Percentiles rank a stretch among this genome's conserved stretches.
phyloP scores from a whole-genome alignment of 805 yeast genomes.

The Debaryomyces maramus region DNA sequence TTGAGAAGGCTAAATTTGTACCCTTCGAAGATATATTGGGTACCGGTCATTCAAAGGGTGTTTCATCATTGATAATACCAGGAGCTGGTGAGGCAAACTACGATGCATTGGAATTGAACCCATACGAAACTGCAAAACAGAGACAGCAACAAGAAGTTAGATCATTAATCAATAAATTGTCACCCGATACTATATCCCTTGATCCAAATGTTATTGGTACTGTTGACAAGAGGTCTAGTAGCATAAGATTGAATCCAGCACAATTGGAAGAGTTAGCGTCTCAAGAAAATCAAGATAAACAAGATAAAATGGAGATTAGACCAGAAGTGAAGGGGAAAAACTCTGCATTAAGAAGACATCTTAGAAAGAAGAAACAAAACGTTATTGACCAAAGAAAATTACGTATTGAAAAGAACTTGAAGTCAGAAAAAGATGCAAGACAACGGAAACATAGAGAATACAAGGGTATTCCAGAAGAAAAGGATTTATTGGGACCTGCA shows the following conservation, averaged over 20 bases:
- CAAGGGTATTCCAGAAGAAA: constrained; percentile 51
- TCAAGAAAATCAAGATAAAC: constrained; percentile 32
- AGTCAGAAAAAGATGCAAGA: constrained; percentile 71
- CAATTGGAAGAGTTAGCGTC: constrained; percentile 48
- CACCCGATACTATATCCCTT: constrained; percentile 88
- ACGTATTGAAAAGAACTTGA: constrained; percentile 72
- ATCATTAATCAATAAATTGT: constrained; percentile 77
- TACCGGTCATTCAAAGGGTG: constrained; percentile 76
- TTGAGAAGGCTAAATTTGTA: constrained; percentile 69
- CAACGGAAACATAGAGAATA: constrained; percentile 46
- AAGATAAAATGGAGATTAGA: constrained; percentile 55
- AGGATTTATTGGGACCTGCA: constrained; percentile 52
- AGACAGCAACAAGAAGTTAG: constrained; percentile 93
- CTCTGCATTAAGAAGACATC: constrained; percentile 75
- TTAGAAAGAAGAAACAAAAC: constrained; percentile 81
- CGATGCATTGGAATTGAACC: constrained; percentile 91
- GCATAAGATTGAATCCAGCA: constrained; percentile 62
- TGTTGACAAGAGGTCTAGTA: constrained; percentile 69
- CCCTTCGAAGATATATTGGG: constrained; percentile 98
- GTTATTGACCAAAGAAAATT: constrained; percentile 83
- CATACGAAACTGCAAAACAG: constrained; percentile 87
- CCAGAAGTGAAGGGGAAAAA: constrained; percentile 78
- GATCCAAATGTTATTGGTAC: constrained; percentile 88
- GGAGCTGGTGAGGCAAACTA: constrained; percentile 98
- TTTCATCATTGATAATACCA: constrained; percentile 85